phyloP scores from a whole-genome alignment of 306 rosid genomes.

The Senna tora region DNA sequence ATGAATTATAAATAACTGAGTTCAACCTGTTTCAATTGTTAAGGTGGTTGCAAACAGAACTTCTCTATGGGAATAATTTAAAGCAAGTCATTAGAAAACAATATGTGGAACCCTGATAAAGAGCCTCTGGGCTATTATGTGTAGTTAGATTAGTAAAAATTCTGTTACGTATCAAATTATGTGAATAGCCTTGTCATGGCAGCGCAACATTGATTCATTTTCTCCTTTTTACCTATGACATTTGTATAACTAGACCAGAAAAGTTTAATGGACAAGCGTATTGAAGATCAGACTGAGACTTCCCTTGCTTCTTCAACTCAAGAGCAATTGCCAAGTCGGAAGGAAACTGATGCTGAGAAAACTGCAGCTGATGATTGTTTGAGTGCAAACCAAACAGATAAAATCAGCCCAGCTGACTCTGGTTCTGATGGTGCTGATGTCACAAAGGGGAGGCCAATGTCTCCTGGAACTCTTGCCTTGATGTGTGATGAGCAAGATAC shows the following conservation, averaged over 20 bases:
- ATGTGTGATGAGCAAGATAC: constrained; percentile 98
- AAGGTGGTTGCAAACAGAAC: neutral
- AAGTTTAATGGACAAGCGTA: constrained; percentile 56
- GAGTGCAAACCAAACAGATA: constrained; percentile 73
- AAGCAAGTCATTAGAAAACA: neutral
- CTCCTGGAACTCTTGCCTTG: constrained; percentile 98
- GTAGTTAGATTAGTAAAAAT: neutral
- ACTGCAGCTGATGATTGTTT: constrained; percentile 69
- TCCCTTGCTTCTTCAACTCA: constrained; percentile 73
- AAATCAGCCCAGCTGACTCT: constrained; percentile 67
- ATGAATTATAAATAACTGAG: neutral
- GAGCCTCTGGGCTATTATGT: constrained; percentile 4
- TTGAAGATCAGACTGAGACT: constrained; percentile 66
- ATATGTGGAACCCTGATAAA: constrained; percentile 7
- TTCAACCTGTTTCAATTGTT: neutral
- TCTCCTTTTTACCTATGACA: constrained; percentile 21
- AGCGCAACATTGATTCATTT: constrained; percentile 1
- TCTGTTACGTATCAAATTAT: constrained; percentile 19
- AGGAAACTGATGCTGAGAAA: constrained; percentile 67
- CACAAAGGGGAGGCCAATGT: constrained; percentile 80
- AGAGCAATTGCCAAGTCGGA: constrained; percentile 63
- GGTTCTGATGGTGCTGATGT: constrained; percentile 75
- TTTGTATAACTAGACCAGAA: constrained; percentile 63
- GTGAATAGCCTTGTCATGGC: constrained; percentile 4
- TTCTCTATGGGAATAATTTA: neutral